Evolutionary conservation across 148 eudicot species (phyloP).

Genomic region (Rheum nobile): DNA sequence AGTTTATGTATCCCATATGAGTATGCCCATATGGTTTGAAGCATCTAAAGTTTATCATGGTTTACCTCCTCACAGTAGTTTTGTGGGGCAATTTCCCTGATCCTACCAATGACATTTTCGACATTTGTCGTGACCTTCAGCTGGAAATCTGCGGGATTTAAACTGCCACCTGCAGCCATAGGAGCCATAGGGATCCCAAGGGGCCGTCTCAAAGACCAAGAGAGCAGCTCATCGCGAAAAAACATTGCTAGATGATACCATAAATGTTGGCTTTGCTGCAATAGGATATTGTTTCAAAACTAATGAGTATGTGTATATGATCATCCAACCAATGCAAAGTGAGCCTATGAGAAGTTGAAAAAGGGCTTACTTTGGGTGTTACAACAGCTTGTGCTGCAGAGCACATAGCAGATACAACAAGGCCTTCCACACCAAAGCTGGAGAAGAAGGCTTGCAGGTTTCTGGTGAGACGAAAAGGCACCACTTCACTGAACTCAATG

Average conservation of each 20-base stretch:
- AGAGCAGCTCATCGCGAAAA: conserved; percentile 93
- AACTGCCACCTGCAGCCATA: conserved; percentile 56
- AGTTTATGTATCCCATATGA: not conserved
- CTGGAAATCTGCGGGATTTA: conserved; percentile 73
- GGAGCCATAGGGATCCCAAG: conserved; percentile 77
- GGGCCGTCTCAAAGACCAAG: conserved; percentile 98
- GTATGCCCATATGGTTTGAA: too few species aligned
- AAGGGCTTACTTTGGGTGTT: conserved; percentile 63
- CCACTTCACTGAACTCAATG: conserved; percentile 91
- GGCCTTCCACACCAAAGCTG: conserved; percentile 95
- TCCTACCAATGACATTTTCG: conserved; percentile 57
- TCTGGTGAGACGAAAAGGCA: conserved; percentile 87
- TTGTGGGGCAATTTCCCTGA: conserved; percentile 75
- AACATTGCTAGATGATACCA: conserved; percentile 99
- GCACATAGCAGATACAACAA: conserved; percentile 84
- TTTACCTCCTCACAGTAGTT: conserved; percentile 81
- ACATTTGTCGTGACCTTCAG: conserved; percentile 71
- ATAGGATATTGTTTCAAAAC: not conserved
- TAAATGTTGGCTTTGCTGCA: conserved; percentile 86
- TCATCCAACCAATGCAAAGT: not conserved
- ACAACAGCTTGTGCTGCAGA: conserved; percentile 92
- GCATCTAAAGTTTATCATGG: not conserved
- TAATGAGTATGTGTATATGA: not conserved
- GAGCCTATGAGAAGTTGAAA: not conserved
- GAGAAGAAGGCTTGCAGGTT: conserved; percentile 94